Conservation (phyloP, 1,284 basidiomycete genomes). For the Marasmius sp. region DNA sequence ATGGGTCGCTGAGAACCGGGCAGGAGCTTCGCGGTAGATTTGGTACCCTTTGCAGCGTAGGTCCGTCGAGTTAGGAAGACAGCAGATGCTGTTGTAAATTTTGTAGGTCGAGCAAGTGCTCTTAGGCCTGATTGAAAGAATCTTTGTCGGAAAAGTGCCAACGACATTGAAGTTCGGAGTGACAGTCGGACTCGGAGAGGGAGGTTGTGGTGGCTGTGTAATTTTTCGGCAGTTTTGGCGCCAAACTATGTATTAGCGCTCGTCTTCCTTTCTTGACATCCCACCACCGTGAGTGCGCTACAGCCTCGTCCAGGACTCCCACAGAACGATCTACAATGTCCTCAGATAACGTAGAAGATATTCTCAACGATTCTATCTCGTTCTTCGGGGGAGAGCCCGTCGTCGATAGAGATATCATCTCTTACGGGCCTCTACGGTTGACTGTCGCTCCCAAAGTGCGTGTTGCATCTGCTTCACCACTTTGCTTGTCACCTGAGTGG, state of each 20-base stretch:
- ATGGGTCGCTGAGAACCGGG: constrained; percentile 60
- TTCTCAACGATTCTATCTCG: constrained; percentile 46
- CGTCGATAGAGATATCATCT: constrained; percentile 37
- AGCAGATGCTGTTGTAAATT: neutral
- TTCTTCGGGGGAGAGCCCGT: constrained; percentile 42
- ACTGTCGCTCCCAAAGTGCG: constrained; percentile 55
- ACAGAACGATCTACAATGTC: neutral
- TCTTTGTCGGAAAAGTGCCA: neutral
- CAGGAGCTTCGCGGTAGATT: constrained; percentile 51
- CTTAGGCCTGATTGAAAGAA: neutral
- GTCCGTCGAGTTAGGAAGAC: constrained; percentile 10
- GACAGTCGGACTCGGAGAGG: too few relatives aligned
- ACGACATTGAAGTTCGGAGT: too few relatives aligned
- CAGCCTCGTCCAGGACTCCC: neutral
- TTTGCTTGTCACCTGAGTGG: constrained; percentile 8
- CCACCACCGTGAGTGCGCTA: too few relatives aligned
- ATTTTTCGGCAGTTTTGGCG: too few relatives aligned
- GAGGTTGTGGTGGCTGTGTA: too few relatives aligned
- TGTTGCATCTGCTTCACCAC: constrained; percentile 5
- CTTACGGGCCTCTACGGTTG: constrained; percentile 48
- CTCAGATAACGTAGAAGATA: constrained; percentile 34
- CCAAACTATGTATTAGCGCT: too few relatives aligned
- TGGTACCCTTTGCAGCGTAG: constrained; percentile 34
- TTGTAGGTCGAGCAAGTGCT: neutral
- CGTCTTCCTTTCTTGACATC: too few relatives aligned